Conservation (phyloP, 495 filamentous ascomycete genomes). For the Neurospora hispaniola region DNA sequence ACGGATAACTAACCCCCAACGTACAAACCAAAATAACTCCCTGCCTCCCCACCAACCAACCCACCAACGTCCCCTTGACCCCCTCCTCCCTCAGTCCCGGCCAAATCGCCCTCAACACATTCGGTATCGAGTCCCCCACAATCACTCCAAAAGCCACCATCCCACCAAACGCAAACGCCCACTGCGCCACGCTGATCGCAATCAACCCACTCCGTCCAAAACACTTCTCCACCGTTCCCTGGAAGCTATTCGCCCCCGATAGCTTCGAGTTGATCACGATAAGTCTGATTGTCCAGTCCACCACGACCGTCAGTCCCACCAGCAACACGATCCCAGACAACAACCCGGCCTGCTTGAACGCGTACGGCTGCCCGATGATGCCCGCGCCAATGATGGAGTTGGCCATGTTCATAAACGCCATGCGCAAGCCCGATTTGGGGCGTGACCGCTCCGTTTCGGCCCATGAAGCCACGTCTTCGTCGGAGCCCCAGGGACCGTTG, state of each 20-base stretch:
- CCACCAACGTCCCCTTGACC: conserved; percentile 69
- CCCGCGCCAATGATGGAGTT: conserved; percentile 97
- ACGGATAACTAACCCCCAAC: conserved; percentile 76
- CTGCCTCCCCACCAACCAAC: conserved; percentile 68
- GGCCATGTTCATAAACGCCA: conserved; percentile 95
- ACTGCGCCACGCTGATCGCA: conserved; percentile 86
- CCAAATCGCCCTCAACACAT: conserved; percentile 73
- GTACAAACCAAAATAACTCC: conserved; percentile 80
- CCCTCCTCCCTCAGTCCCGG: conserved; percentile 61
- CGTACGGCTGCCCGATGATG: conserved; percentile 96
- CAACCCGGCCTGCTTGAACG: conserved; percentile 82
- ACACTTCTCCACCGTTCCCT: conserved; percentile 88
- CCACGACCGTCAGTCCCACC: conserved; percentile 63
- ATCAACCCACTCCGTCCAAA: conserved; percentile 81
- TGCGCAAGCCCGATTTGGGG: conserved; percentile 37
- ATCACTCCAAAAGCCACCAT: conserved; percentile 99
- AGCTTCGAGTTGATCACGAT: conserved; percentile 95
- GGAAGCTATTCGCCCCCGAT: conserved; percentile 83
- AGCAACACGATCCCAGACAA: conserved; percentile 68
- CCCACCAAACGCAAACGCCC: conserved; percentile 96
- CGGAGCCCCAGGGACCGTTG: conserved; percentile 32
- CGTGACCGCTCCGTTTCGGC: conserved; percentile 32
- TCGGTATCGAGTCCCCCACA: conserved; percentile 89
- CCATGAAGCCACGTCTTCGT: conserved; percentile 30
- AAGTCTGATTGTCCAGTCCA: conserved; percentile 94